These are phyloP conservation scores for Phytophthora palmivora DNA, from an alignment of 352 stramenopile species.

Conservation along the genomic window DNA sequence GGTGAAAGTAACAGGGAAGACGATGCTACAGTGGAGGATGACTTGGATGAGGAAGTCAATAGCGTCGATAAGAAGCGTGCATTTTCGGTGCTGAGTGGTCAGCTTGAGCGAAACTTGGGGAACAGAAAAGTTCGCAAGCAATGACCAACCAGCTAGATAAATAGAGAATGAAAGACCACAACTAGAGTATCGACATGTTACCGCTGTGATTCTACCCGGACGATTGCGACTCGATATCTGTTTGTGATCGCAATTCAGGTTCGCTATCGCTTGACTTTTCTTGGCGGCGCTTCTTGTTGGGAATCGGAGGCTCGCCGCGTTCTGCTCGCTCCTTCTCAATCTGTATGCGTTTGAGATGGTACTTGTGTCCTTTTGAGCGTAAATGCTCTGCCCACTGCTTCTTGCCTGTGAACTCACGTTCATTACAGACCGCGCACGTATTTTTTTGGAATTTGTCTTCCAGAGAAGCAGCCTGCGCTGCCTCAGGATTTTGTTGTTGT, in stretches of 20 bases:
- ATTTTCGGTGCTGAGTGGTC: constrained; percentile 57
- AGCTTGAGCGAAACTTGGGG: constrained; percentile 67
- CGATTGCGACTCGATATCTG: constrained; percentile 9
- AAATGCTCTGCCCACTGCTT: constrained; percentile 79
- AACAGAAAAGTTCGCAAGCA: constrained; percentile 50
- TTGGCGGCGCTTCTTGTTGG: constrained; percentile 25
- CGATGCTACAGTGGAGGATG: constrained; percentile 11
- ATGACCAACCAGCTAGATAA: constrained; percentile 27
- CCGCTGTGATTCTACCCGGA: constrained; percentile 23
- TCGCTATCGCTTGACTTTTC: constrained; percentile 10
- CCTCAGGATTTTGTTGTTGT: constrained; percentile 58
- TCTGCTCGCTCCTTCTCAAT: constrained; percentile 53
- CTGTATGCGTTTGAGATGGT: constrained; percentile 76
- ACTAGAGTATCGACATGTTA: constrained; percentile 20
- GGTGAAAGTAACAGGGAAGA: constrained; percentile 8
- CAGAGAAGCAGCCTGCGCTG: constrained; percentile 41
- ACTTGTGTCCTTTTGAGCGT: constrained; percentile 84
- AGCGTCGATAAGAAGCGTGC: constrained; percentile 62
- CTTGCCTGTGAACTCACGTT: constrained; percentile 71
- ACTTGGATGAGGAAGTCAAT: constrained; percentile 41
- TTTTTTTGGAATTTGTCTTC: constrained; percentile 73
- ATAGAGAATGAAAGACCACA: constrained; percentile 30
- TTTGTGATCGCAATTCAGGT: constrained; percentile 3
- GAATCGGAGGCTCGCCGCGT: constrained; percentile 16
- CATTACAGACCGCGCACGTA: constrained; percentile 64